A percentile compares a stretch with the other conserved stretches of the same genome.
Evolutionary conservation across 805 yeast species (phyloP).

Genomic region (Saccharomycopsis sp.): DNA sequence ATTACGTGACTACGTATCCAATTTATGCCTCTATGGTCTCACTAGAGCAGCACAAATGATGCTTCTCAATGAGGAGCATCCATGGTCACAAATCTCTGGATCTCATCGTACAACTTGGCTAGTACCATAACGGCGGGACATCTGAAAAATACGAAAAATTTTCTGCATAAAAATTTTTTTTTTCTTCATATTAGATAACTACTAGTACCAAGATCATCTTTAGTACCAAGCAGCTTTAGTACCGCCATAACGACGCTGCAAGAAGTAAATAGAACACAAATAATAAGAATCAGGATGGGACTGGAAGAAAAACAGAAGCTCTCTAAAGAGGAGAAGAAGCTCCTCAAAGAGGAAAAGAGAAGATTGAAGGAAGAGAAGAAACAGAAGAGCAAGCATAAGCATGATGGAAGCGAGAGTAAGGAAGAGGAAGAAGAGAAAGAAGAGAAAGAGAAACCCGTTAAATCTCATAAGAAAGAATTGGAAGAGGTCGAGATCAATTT

Average conservation of each 20-base stretch:
- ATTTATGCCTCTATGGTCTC: too few relatives aligned
- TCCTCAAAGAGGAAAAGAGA: conserved; percentile 21
- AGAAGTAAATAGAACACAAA: background rate
- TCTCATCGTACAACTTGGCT: background rate
- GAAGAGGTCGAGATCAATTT: conserved; percentile 67
- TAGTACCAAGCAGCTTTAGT: background rate
- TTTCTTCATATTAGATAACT: background rate
- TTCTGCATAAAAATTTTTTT: background rate
- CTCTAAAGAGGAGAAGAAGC: conserved; percentile 6
- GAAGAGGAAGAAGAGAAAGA: conserved; percentile 31
- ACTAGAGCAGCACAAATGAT: too few relatives aligned
- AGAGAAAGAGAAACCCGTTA: conserved; percentile 33
- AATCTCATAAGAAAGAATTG: conserved; percentile 26
- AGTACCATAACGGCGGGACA: too few relatives aligned
- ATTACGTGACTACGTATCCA: too few relatives aligned
- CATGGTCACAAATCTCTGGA: background rate
- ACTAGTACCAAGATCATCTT: background rate
- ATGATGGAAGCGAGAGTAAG: conserved; percentile 28
- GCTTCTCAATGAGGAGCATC: too few relatives aligned
- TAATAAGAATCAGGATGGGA: background rate
- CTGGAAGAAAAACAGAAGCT: conserved; percentile 3
- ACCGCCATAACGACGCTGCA: too few relatives aligned
- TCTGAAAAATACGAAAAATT: too few relatives aligned
- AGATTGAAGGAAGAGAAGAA: conserved; percentile 28
- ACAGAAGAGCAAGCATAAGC: conserved; percentile 25